A percentile compares a stretch with the other conserved stretches of the same genome.
Conservation (phyloP, 495 filamentous ascomycete genomes). For the Penicillium pulvis region DNA sequence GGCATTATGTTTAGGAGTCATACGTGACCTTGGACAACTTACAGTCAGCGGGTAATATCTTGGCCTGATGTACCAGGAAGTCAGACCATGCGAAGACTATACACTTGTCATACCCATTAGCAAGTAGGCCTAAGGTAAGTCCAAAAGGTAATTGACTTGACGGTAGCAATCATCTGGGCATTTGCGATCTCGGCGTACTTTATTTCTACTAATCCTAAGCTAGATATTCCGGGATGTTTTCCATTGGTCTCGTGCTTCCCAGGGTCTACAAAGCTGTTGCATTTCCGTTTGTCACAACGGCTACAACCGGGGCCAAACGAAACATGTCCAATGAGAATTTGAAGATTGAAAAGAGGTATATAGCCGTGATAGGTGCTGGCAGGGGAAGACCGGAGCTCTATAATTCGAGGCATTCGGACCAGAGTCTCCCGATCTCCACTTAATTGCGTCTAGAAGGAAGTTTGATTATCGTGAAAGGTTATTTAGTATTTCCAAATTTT, state of each 20-base stretch:
- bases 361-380: neutral
- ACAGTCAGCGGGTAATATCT: no score
- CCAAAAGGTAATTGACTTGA: no score
- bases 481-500: neutral
- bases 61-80: no score
- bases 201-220: no score
- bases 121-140: no score
- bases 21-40: no score
- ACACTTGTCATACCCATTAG: no score
- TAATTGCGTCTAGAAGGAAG: slow-evolving; percentile 1
- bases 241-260: no score
- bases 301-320: neutral
- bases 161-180: no score
- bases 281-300: neutral
- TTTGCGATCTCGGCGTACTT: no score
- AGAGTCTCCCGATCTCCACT: slow-evolving; percentile 12
- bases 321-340: neutral
- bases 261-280: neutral
- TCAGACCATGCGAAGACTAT: no score
- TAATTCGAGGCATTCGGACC: neutral
- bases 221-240: no score
- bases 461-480: neutral
- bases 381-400: neutral
- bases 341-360: neutral
- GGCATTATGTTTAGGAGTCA: neutral